phyloP scores from a whole-genome alignment of 768 basidiomycete species.

The Leccinum ochraceum region DNA sequence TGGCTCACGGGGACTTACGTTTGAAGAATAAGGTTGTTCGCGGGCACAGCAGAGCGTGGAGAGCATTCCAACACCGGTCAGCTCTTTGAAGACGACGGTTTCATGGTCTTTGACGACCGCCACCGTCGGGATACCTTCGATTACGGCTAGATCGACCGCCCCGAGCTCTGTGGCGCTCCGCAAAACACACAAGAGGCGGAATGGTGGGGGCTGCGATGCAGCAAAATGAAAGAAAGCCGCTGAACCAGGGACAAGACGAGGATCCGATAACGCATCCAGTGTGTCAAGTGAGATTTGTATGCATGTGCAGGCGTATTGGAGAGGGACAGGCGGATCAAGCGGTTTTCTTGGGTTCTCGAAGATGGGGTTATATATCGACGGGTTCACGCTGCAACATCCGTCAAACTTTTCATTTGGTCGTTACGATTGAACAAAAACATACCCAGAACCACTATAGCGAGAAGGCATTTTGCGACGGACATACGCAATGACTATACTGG shows the following conservation, averaged over 20 bases:
- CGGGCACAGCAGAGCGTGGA: conserved; percentile 44
- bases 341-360: conserved; percentile 35
- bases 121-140: conserved; percentile 43
- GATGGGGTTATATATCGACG: conserved; percentile 34
- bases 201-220: conserved; percentile 38
- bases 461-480: conserved; percentile 38
- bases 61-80: conserved; percentile 35
- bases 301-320: conserved; percentile 48
- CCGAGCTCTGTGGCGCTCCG: conserved; percentile 41
- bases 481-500: conserved; percentile 61
- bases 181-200: conserved; percentile 40
- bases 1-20: conserved; percentile 18
- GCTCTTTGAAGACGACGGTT: conserved; percentile 44
- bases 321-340: conserved; percentile 44
- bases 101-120: conserved; percentile 44
- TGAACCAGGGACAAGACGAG: conserved; percentile 39
- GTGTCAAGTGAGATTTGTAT: conserved; percentile 41
- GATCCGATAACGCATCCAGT: conserved; percentile 48
- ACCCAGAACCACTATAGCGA: conserved; percentile 20
- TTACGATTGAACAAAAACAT: conserved; percentile 1
- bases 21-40: conserved; percentile 28
- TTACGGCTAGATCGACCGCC: conserved; percentile 42
- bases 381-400: conserved; percentile 26
- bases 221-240: conserved; percentile 39
- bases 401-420: conserved; percentile 1